Base-by-base conservation (phyloP, 164 flowering plant species). In the Nymphaea thermarum region DNA sequence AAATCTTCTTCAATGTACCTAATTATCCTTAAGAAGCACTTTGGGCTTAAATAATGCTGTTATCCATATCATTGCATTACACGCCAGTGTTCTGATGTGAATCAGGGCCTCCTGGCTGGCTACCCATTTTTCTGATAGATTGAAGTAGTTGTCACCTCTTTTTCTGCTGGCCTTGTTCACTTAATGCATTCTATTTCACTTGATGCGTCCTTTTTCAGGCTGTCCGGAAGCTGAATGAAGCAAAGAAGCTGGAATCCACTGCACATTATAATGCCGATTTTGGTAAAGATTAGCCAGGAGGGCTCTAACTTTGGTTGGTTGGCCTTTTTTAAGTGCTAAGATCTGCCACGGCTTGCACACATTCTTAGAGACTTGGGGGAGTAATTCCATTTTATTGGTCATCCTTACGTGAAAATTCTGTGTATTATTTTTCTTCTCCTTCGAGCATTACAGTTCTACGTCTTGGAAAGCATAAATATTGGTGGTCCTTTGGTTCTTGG, bases 161-260 rank as follows among this genome's bases (percentile, higher is more conserved):
- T 25, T 25, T 25, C 36, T 25, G 36, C 36, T 25, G 36, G 36
- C 36, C 36, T 25, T 25, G 36, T 25, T 25, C 36, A 25, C 36
- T 25, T 25, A 25, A 25, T 25, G 36, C 36, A 25, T 25, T 25
- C 36, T 25, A 25, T 25, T n/a, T 25, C 36, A 25, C 36, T 25
- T 25, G 36, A 25, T 25, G 36, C 36, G 36, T 25, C 36, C 1
- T 25, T 25, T 15, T 51, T 51, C 84, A 93, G 97, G 97, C 96
- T 66, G 96, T 90, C 3, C 76, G 98, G 67, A 90, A 91, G 74
- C 77, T 89, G 69, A 90, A 82, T 57, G 98, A 93, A 70, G 92
- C 96, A 4, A 93, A 93, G 87, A 90, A 93, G 71, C 88, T 91
- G 0, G 97, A 93, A 71, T 90, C 98, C 4, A 89, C 77, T 69